Evolutionary conservation across 2,329 filamentous ascomycete species (phyloP).

Genomic region (Aspergillus eucalypticola): DNA sequence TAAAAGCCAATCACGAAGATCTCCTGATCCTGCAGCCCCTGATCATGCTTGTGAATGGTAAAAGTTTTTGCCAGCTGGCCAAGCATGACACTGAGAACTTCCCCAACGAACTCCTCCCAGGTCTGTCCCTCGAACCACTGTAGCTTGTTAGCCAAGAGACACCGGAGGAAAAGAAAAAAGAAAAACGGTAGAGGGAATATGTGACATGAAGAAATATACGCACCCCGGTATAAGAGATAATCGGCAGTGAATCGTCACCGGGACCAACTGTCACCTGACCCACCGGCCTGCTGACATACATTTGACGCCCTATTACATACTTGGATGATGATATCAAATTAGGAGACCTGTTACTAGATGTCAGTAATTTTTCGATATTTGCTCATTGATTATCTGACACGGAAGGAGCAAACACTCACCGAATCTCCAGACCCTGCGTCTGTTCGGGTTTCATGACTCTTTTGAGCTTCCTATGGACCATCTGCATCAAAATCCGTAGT

Average conservation of each 20-base stretch:
- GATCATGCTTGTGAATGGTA: neutral
- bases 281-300: neutral
- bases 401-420: neutral
- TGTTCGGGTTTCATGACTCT: neutral
- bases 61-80: slow-evolving; percentile 15
- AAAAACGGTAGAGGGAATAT: too few species aligned
- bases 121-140: slow-evolving; percentile 14
- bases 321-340: neutral
- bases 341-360: neutral
- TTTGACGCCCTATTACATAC: slow-evolving; percentile 4
- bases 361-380: neutral
- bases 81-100: slow-evolving; percentile 15
- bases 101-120: slow-evolving; percentile 12
- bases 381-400: too few species aligned
- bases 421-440: neutral
- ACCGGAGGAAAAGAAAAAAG: neutral
- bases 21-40: neutral
- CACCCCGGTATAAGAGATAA: slow-evolving; percentile 9
- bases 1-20: slow-evolving; percentile 13
- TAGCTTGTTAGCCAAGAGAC: neutral
- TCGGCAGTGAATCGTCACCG: neutral
- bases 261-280: neutral
- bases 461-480: slow-evolving; percentile 2
- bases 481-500: neutral
- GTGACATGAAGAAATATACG: too few species aligned